phyloP scores from a whole-genome alignment of 257 asterid genomes.

The Oldenlandia corymbosa region DNA sequence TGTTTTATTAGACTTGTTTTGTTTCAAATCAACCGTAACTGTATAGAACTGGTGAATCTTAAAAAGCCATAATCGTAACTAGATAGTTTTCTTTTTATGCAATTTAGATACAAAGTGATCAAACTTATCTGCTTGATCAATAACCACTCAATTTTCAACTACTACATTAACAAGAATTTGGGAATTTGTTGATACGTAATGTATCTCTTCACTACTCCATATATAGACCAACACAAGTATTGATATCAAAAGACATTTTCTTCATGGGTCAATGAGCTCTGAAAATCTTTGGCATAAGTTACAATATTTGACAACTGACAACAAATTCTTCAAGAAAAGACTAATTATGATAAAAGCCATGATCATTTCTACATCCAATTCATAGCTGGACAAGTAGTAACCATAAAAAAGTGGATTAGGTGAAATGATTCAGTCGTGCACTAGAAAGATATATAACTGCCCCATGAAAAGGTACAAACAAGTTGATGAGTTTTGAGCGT shows the following conservation, averaged over 20 bases:
- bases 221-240: neutral
- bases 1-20: neutral
- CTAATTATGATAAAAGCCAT: neutral
- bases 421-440: constrained; percentile 33
- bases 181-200: too few relatives aligned
- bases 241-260: neutral
- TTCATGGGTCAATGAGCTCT: neutral
- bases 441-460: constrained; percentile 21
- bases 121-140: too few relatives aligned
- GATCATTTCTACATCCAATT: neutral
- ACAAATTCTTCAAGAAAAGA: too few relatives aligned
- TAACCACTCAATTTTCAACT: too few relatives aligned
- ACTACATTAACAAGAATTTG: too few relatives aligned
- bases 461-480: constrained; percentile 7
- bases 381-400: neutral
- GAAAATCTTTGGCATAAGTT: neutral
- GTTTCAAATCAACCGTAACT: too few relatives aligned
- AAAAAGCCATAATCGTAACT: too few relatives aligned
- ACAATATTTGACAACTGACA: neutral
- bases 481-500: constrained; percentile 3
- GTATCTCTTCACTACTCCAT: neutral
- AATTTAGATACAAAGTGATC: too few relatives aligned
- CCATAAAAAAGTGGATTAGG: constrained; percentile 26
- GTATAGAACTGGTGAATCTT: too few relatives aligned
- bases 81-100: too few relatives aligned